A percentile compares a stretch with the other conserved stretches of the same genome.
phyloP scores from a whole-genome alignment of 352 stramenopile species.

The Pythium aristosporum region DNA sequence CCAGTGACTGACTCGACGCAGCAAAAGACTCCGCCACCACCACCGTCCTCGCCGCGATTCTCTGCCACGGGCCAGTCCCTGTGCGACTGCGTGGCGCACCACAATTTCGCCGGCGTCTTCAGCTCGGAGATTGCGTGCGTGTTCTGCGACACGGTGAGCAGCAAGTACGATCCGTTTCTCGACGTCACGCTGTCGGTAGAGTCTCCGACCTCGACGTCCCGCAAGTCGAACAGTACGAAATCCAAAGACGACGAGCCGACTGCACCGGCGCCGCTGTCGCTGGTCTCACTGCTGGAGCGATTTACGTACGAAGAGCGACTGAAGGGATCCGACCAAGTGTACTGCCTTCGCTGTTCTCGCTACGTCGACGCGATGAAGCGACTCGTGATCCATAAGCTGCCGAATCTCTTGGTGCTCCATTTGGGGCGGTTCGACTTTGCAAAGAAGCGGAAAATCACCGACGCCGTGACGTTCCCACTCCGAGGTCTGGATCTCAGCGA shows the following conservation, averaged over 20 bases:
- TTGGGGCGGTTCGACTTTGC: slow-evolving; percentile 76
- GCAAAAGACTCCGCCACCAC: background rate
- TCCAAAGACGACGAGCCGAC: background rate
- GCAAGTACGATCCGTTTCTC: slow-evolving; percentile 69
- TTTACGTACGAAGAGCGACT: slow-evolving; percentile 62
- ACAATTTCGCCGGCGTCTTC: slow-evolving; percentile 68
- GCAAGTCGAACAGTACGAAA: slow-evolving; percentile 6
- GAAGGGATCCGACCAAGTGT: slow-evolving; percentile 60
- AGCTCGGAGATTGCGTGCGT: slow-evolving; percentile 56
- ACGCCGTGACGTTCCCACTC: slow-evolving; percentile 51
- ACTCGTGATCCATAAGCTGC: slow-evolving; percentile 54
- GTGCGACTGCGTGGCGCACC: slow-evolving; percentile 71
- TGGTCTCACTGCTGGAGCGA: slow-evolving; percentile 39
- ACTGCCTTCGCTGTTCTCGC: slow-evolving; percentile 50
- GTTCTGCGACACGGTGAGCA: slow-evolving; percentile 50
- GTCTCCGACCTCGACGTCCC: slow-evolving; percentile 10
- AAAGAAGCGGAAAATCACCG: slow-evolving; percentile 51
- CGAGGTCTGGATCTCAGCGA: slow-evolving; percentile 33
- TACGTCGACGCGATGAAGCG: slow-evolving; percentile 67
- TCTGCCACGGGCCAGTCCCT: slow-evolving; percentile 52
- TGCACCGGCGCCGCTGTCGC: slow-evolving; percentile 20
- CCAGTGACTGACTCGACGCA: background rate
- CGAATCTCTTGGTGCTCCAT: slow-evolving; percentile 74
- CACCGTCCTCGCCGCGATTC: slow-evolving; percentile 49
- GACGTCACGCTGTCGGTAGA: slow-evolving; percentile 71